Base-by-base conservation (phyloP, 768 basidiomycete genomes). In the Hortiboletus campestris region DNA sequence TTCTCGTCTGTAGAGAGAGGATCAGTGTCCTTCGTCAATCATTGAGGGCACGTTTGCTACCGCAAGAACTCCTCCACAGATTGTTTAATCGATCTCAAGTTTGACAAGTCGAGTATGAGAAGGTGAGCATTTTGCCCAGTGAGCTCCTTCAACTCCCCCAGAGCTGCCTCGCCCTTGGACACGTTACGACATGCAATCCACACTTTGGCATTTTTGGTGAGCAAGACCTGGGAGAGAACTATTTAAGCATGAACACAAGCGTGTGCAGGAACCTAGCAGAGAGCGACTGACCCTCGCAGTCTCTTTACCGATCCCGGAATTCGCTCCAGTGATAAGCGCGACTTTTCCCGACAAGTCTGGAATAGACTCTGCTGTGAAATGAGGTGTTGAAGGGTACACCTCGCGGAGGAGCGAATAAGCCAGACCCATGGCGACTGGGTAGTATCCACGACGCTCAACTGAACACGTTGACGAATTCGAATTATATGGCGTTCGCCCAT, bases 141-240 rank as follows among this genome's bases (percentile, higher is more conserved):
- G 51, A 70, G 59, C 12, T 62, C 54, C 47, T 74, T 74, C 31
- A 84, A 63, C 6, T 78, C 70, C 25, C 57, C 58, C 29, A 82
- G 76, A 5, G 77, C 76, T 11, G 58, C 63, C 19, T 70, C 60
- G 2, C 73, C 76, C 53, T 75, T 83, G 22, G 65, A 61, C 50
- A 68, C 44, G 51, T 66, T 72, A 3, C 82, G 74, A 22, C 73
- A 69, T 0, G 78, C 80, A 17, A 84, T 61, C 63, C 83, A 85
- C 4, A 85, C 82, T 48, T 52, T 58, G 49, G 58, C 58, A 3
- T 57, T 51, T 22, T 51, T 57, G 45, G 57, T 32, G 45, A 58
- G 57, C n/a, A 58, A 31, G 39, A 57, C 55, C 57, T 58, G 13
- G n/a, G 4, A 25, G n/a, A 38, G 16, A 13, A 2, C n/a, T n/a